Percentiles rank a stretch among this genome's conserved stretches.
Conservation (phyloP, 129 eudicot species). For the Calendula officinalis region DNA sequence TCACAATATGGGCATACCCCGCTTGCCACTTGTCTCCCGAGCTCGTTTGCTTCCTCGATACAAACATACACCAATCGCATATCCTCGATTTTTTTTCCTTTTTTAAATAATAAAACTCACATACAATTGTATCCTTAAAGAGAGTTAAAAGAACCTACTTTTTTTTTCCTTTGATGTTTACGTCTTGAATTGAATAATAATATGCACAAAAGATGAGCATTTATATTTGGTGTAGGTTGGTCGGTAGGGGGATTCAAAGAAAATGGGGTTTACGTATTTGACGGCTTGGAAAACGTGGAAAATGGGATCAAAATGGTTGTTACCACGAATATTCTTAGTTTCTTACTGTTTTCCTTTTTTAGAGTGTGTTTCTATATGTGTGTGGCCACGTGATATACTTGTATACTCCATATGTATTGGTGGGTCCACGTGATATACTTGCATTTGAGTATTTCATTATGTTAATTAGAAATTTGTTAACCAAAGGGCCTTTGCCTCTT, state of each 20-base stretch:
- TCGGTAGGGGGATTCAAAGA: not conserved
- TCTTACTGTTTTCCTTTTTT: not conserved
- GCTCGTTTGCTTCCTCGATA: slow-evolving; percentile 30
- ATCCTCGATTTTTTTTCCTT: not conserved
- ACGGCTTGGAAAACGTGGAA: slow-evolving; percentile 5
- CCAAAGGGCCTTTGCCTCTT: no score
- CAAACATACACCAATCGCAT: slow-evolving; percentile 31
- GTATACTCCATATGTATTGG: no score
- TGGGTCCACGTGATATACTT: no score
- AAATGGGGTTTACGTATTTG: not conserved
- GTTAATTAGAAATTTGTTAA: no score
- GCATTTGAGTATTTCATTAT: no score
- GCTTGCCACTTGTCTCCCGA: slow-evolving; percentile 35
- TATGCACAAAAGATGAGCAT: slow-evolving; percentile 10
- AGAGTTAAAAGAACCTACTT: not conserved
- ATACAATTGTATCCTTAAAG: not conserved
- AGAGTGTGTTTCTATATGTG: no score
- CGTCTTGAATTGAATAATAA: not conserved
- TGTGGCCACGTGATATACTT: no score
- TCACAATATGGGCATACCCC: slow-evolving; percentile 43
- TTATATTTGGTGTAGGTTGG: slow-evolving; percentile 30
- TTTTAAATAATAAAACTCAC: not conserved
- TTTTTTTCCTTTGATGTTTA: not conserved
- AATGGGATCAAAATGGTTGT: slow-evolving; percentile 13
- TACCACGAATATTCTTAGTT: slow-evolving; percentile 10